Percentiles rank a stretch among this genome's conserved stretches.
These are phyloP conservation scores for Penicillium psychrosexuale DNA, from an alignment of 2,329 filamentous ascomycete species.

Conservation along the genomic window DNA sequence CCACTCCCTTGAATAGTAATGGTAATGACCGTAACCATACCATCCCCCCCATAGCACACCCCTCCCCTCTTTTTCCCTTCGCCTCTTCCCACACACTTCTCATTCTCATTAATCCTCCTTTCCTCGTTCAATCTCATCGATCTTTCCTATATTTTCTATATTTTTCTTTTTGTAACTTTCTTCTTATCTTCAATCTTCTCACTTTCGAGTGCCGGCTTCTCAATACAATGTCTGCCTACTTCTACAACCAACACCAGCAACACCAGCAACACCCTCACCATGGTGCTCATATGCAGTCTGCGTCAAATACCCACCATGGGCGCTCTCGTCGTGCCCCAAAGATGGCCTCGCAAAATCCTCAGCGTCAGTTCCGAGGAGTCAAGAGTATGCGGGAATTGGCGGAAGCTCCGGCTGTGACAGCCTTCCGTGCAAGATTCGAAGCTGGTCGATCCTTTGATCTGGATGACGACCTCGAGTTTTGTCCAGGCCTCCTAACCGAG, in stretches of 20 bases:
- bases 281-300: slow-evolving; percentile 47
- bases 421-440: slow-evolving; percentile 85
- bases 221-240: slow-evolving; percentile 47
- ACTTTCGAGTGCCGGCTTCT: slow-evolving; percentile 26
- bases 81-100: slow-evolving; percentile 22
- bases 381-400: slow-evolving; percentile 82
- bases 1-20: background rate
- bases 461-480: slow-evolving; percentile 95
- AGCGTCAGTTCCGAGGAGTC: slow-evolving; percentile 82
- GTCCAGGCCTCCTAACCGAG: slow-evolving; percentile 86
- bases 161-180: slow-evolving; percentile 24
- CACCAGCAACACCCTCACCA: slow-evolving; percentile 42
- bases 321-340: slow-evolving; percentile 82
- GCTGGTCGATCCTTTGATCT: slow-evolving; percentile 90
- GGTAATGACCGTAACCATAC: slow-evolving; percentile 2
- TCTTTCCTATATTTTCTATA: slow-evolving; percentile 23
- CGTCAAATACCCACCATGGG: slow-evolving; percentile 74
- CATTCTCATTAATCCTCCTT: slow-evolving; percentile 13
- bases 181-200: slow-evolving; percentile 21
- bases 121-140: slow-evolving; percentile 15
- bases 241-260: slow-evolving; percentile 46
- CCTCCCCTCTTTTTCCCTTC: slow-evolving; percentile 31
- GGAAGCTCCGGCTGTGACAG: slow-evolving; percentile 70
- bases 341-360: slow-evolving; percentile 74
- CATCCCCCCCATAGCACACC: slow-evolving; percentile 25